These are phyloP conservation scores for Pichia membranifaciens DNA, from an alignment of 805 yeast species.

Conservation along the genomic window DNA sequence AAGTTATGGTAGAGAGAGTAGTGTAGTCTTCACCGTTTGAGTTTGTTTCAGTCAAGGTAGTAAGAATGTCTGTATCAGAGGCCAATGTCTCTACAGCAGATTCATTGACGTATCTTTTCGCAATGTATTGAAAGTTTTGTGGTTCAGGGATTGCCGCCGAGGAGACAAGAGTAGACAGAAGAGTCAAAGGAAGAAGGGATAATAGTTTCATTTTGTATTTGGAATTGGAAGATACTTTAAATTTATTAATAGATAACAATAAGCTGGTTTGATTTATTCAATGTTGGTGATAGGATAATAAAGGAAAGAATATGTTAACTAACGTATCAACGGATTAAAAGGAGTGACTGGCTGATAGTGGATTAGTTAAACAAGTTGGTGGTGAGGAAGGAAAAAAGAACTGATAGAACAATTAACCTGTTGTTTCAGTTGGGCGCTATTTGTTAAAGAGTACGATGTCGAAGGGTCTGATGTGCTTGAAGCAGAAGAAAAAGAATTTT, in stretches of 20 bases:
- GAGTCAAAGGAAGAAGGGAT: conserved; percentile 11
- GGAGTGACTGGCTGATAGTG: conserved; percentile 12
- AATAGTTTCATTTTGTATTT: conserved; percentile 16
- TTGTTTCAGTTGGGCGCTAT: not conserved
- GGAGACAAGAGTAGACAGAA: conserved; percentile 17
- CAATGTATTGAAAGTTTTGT: conserved; percentile 13
- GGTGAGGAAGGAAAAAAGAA: too few species aligned
- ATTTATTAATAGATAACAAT: too few species aligned
- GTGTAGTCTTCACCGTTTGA: conserved; percentile 5
- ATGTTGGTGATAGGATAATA: too few species aligned
- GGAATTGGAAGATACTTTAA: too few species aligned
- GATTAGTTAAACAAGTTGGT: conserved; percentile 4
- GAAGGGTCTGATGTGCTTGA: too few species aligned
- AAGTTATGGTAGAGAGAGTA: conserved; percentile 7
- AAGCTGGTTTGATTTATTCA: too few species aligned
- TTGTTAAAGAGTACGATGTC: not conserved
- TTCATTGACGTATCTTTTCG: conserved; percentile 23
- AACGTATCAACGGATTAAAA: conserved; percentile 6
- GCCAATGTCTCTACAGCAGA: conserved; percentile 13
- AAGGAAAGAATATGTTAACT: conserved; percentile 5
- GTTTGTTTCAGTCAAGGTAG: conserved; percentile 1
- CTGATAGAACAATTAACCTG: not conserved
- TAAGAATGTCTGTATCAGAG: not conserved
- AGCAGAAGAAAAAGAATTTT: too few species aligned
- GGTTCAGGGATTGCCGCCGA: conserved; percentile 12